A percentile compares a stretch with the other conserved stretches of the same genome.
These are phyloP conservation scores for Suillus paluster DNA, from an alignment of 768 basidiomycete species.

Conservation along the genomic window DNA sequence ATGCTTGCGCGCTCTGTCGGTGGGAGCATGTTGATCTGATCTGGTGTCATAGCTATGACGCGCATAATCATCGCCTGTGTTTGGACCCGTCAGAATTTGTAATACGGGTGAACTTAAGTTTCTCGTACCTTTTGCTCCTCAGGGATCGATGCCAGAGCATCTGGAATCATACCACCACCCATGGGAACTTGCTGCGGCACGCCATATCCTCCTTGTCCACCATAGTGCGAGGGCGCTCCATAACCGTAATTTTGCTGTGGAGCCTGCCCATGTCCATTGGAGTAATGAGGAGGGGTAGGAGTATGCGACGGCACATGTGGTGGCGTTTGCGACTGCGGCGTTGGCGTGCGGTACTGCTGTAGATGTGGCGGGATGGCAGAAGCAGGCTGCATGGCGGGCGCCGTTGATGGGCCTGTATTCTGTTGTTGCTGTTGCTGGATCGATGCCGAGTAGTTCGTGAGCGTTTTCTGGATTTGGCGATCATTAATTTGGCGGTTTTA, in stretches of 20 bases:
- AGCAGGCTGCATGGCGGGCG: slow-evolving; percentile 25
- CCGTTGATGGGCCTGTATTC: slow-evolving; percentile 24
- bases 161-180: slow-evolving; percentile 41
- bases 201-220: slow-evolving; percentile 20
- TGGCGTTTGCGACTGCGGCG: slow-evolving; percentile 35
- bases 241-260: slow-evolving; percentile 29
- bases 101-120: too few relatives aligned
- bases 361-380: slow-evolving; percentile 54
- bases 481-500: slow-evolving; percentile 1
- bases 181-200: slow-evolving; percentile 19
- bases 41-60: slow-evolving; percentile 81
- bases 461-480: slow-evolving; percentile 52
- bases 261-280: slow-evolving; percentile 32
- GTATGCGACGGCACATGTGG: slow-evolving; percentile 21
- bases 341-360: slow-evolving; percentile 38
- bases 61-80: slow-evolving; percentile 73
- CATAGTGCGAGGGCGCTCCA: slow-evolving; percentile 16
- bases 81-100: background rate
- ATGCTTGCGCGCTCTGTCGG: slow-evolving; percentile 76
- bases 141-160: slow-evolving; percentile 61
- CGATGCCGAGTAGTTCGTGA: slow-evolving; percentile 52
- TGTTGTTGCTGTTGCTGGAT: slow-evolving; percentile 8
- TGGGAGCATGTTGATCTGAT: slow-evolving; percentile 79
- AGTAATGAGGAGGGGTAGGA: slow-evolving; percentile 14
- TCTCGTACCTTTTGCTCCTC: slow-evolving; percentile 63